These are phyloP conservation scores for Coemansia sp. DNA, from an alignment of 192 early-diverging fungal genomes.

Conservation along the genomic window DNA sequence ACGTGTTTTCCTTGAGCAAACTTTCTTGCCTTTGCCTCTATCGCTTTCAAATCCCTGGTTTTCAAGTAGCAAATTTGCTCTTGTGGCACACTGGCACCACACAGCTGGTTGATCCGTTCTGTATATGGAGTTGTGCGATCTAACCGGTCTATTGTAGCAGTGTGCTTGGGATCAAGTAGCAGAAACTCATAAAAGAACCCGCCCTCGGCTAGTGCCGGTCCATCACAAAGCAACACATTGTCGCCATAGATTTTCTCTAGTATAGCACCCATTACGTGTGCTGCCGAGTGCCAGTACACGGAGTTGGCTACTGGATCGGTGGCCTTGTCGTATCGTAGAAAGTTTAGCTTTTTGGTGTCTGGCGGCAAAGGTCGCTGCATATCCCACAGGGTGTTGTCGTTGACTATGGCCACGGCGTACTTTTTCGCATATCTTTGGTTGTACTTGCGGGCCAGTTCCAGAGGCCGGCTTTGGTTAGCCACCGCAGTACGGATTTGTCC, in stretches of 20 bases:
- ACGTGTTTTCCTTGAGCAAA: conserved; percentile 54
- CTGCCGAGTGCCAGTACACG: conserved; percentile 67
- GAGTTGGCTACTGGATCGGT: conserved; percentile 42
- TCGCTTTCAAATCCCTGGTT: conserved; percentile 53
- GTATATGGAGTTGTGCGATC: conserved; percentile 11
- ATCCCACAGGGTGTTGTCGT: conserved; percentile 52
- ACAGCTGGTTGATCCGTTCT: conserved; percentile 30
- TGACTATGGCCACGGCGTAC: conserved; percentile 51
- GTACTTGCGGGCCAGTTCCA: conserved; percentile 55
- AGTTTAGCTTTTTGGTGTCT: conserved; percentile 24
- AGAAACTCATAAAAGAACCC: conserved; percentile 82
- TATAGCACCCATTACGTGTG: conserved; percentile 71
- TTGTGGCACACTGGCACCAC: conserved; percentile 7
- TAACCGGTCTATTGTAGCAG: conserved; percentile 12
- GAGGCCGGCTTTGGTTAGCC: conserved; percentile 35
- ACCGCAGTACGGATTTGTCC: conserved; percentile 5
- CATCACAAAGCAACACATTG: conserved; percentile 64
- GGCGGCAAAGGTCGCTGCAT: conserved; percentile 54
- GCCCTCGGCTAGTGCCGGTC: conserved; percentile 63
- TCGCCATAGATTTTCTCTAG: conserved; percentile 70
- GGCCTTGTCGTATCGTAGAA: conserved; percentile 44
- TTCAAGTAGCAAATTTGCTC: conserved; percentile 48
- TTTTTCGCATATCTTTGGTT: conserved; percentile 50
- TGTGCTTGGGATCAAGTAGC: conserved; percentile 41
- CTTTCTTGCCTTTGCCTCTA: conserved; percentile 56